Evolutionary conservation across 805 yeast genomes (phyloP).

Genomic region (Wickerhamomyces queroliae): DNA sequence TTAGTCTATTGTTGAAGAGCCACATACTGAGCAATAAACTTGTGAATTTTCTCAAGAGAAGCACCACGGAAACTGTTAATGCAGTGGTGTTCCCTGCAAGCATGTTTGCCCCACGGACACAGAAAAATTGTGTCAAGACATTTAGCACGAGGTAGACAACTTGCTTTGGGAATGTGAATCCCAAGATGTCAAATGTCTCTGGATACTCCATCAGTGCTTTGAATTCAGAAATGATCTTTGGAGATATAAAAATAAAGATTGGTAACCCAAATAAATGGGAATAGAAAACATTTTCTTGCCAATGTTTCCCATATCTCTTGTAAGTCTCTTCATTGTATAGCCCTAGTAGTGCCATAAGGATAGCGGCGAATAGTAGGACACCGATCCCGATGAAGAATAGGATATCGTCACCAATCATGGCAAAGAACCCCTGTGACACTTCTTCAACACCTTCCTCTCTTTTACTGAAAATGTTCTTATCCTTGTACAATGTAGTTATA

Average conservation of each 20-base stretch:
- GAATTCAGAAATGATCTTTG: constrained; percentile 28
- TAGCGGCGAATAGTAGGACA: constrained; percentile 40
- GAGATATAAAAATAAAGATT: constrained; percentile 35
- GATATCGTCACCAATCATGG: constrained; percentile 8
- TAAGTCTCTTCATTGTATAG: constrained; percentile 49
- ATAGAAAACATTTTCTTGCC: constrained; percentile 64
- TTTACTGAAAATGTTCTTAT: constrained; percentile 18
- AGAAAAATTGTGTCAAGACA: constrained; percentile 49
- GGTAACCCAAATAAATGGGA: constrained; percentile 53
- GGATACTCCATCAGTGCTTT: constrained; percentile 16
- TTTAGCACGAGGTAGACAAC: constrained; percentile 33
- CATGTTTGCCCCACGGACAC: constrained; percentile 64
- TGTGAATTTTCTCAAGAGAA: constrained; percentile 55
- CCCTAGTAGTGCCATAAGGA: constrained; percentile 51
- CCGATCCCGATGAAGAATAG: constrained; percentile 24
- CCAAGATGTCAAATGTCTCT: constrained; percentile 13
- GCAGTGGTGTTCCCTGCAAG: constrained; percentile 56
- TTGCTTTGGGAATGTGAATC: constrained; percentile 20
- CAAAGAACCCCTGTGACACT: constrained; percentile 1
- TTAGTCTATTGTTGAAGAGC: constrained; percentile 42
- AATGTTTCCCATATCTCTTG: constrained; percentile 45
- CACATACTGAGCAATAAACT: constrained; percentile 52
- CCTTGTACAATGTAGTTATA: constrained; percentile 30
- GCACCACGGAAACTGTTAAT: constrained; percentile 53
- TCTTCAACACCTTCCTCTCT: constrained; percentile 11